Base-by-base conservation (phyloP, 169 alveolate genomes). In the Cryptosporidium tyzzeri region DNA sequence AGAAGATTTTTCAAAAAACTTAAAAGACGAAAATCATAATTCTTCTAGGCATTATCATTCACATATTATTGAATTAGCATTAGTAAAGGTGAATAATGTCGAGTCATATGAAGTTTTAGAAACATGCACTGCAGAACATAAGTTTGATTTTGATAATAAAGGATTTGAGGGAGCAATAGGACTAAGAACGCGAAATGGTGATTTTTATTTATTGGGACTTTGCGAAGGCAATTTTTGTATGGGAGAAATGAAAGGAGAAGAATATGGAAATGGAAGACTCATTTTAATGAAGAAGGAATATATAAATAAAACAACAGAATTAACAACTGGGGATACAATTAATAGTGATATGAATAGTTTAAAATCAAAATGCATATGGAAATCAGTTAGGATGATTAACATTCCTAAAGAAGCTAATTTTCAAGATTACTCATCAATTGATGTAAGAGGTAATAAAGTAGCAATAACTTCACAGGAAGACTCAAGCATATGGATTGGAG, bases 121-220 rank as follows among this genome's bases (percentile, higher is more conserved):
- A 33, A 80, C 73, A 9, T 80, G 89, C 39, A 65, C 58, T 26
- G 75, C 89, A 12, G 89, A 80, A 33, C 75, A 80, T 10, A 37
- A 37, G 23, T 80, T 80, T 62, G 62, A 37, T 18, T 80, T 80
- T 61, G 89, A 80, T 62, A 80, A 80, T 23, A 80, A 80, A 55
- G 89, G 89, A 9, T 80, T 80, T 80, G 89, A 80, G 26, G 89
- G 89, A 9, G 89, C 89, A 41, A 44, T 80, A 6, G 89, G 89
- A 62, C 75, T 80, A 23, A 80, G 89, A 80, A 62, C 89, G 16
- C 61, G 89, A 50, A 26, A 23, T 29, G 89, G 89, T 6, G 89
- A 80, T 1, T 80, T 62, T 41, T 80, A 80, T 62, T 45, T 80
- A 14, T 48, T 80, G 51, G 89, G 89, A 21, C 68, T 80, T 35